Evolutionary conservation across 1,284 basidiomycete genomes (phyloP), one percentile per base, ranked within the genome.

Genomic region (Ustilago loliicola): DNA sequence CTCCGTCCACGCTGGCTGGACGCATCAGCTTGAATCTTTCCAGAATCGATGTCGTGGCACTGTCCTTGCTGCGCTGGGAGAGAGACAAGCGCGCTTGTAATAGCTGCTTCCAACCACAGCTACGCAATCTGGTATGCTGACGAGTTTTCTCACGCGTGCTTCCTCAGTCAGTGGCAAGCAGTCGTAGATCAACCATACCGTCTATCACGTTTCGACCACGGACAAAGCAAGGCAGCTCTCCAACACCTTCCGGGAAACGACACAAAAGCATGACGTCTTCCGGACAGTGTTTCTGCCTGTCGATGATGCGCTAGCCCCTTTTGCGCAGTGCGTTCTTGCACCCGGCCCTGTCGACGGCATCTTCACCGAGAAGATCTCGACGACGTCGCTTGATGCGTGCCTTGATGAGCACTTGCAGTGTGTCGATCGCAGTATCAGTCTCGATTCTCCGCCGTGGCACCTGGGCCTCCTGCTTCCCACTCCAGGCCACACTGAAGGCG

Each of bases 121-220:
- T 19, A 71, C 68, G n/a, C 68, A 71, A 23, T 64, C 68, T 32
- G 68, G 68, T 27, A 71, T 71, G 51, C 52, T 71, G 10, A 63
- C 68, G 9, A 65, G 57, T 53, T 71, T 71, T 21, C 53, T 71
- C 42, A 40, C 38, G 32, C 30, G 63, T 27, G 29, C 38, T 29
- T 25, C 19, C 8, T 27, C 63, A 34, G 25, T 45, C 45, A 29
- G 50, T 27, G 8, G 3, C 23, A 40, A n/a, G 19, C 45, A 15
- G 36, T 38, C 36, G 13, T 38, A 38, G 9, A 15, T 38, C 36
- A 38, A 38, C 36, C 36, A 38, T 38, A 38, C 36, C 15, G 36
- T 38, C 36, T 38, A 38, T 15, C 36, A 38, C 15, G 9, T 38
- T 10, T 7, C 36, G 9, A 38, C 36, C 3, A 15, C 36, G 36